phyloP scores from a whole-genome alignment of 2,329 filamentous ascomycete species.

The Aspergillus pseudoviridinutans region DNA sequence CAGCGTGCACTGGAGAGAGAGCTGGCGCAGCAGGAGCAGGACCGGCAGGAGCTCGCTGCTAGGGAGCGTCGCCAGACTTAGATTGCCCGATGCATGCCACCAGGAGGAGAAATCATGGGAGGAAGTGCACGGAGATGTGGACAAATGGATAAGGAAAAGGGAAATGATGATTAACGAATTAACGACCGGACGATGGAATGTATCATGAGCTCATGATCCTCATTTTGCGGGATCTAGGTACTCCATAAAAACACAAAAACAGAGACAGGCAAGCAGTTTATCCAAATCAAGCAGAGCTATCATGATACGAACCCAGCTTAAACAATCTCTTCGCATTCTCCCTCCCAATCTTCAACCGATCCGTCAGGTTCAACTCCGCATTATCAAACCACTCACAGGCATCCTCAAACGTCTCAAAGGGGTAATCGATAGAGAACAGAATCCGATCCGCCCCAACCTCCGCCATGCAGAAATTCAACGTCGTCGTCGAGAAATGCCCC shows the following conservation, averaged over 20 bases:
- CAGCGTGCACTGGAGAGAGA: neutral
- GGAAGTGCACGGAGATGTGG: neutral
- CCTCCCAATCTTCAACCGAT: slow-evolving; percentile 41
- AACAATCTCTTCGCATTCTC: slow-evolving; percentile 47
- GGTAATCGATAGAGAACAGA: slow-evolving; percentile 42
- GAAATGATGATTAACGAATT: neutral
- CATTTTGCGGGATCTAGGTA: neutral
- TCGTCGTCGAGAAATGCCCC: slow-evolving; percentile 40
- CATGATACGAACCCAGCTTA: slow-evolving; percentile 31
- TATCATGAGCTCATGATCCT: neutral
- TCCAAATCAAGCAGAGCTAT: slow-evolving; percentile 21
- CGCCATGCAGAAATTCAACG: slow-evolving; percentile 37
- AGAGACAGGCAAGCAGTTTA: neutral
- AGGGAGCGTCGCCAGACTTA: neutral
- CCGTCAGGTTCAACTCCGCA: slow-evolving; percentile 35
- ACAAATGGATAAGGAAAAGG: neutral
- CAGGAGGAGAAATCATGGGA: neutral
- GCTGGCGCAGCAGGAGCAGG: neutral
- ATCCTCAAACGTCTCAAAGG: slow-evolving; percentile 39
- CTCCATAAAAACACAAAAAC: neutral
- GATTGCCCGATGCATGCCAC: neutral
- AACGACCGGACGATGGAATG: neutral
- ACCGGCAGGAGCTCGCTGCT: neutral
- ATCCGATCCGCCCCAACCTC: slow-evolving; percentile 39
- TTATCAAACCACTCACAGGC: slow-evolving; percentile 44